phyloP scores from a whole-genome alignment of 2,329 filamentous ascomycete species.

The Xenoacremonium recifei region DNA sequence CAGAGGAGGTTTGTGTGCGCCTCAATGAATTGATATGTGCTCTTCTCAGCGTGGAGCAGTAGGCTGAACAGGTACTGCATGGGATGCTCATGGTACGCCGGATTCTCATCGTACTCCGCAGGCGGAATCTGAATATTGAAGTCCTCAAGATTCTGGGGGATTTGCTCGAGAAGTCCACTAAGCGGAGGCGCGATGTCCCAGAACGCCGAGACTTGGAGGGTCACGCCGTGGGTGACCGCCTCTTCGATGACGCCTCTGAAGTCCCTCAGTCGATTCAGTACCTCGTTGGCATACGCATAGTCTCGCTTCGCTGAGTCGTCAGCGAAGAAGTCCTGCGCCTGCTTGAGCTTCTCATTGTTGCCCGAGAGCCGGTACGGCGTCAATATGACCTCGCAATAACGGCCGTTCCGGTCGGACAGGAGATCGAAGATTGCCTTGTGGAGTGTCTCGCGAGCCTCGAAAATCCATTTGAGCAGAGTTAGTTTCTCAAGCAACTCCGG shows the following conservation, averaged over 20 bases:
- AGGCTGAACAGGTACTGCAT: conserved; percentile 88
- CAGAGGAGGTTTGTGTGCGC: conserved; percentile 89
- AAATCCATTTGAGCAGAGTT: conserved; percentile 94
- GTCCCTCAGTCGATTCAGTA: conserved; percentile 69
- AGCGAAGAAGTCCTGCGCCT: conserved; percentile 78
- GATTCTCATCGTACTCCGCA: conserved; percentile 82
- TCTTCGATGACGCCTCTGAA: conserved; percentile 79
- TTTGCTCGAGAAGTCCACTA: conserved; percentile 72
- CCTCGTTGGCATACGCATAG: conserved; percentile 67
- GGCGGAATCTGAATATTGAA: conserved; percentile 77
- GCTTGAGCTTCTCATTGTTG: conserved; percentile 75
- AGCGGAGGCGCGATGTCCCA: conserved; percentile 96
- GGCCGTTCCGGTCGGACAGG: conserved; percentile 78
- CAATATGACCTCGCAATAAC: conserved; percentile 81
- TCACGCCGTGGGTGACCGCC: conserved; percentile 84
- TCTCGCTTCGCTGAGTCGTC: conserved; percentile 74
- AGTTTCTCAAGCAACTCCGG: conserved; percentile 93
- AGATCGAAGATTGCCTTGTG: conserved; percentile 85
- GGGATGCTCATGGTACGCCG: conserved; percentile 75
- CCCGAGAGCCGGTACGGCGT: conserved; percentile 74
- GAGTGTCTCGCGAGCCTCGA: conserved; percentile 85
- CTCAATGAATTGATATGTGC: conserved; percentile 95
- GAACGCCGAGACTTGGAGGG: conserved; percentile 88
- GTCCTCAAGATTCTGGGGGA: conserved; percentile 57
- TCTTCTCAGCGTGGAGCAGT: conserved; percentile 84